Conservation (phyloP, 768 basidiomycete genomes). For the Multifurca ochricompacta region DNA sequence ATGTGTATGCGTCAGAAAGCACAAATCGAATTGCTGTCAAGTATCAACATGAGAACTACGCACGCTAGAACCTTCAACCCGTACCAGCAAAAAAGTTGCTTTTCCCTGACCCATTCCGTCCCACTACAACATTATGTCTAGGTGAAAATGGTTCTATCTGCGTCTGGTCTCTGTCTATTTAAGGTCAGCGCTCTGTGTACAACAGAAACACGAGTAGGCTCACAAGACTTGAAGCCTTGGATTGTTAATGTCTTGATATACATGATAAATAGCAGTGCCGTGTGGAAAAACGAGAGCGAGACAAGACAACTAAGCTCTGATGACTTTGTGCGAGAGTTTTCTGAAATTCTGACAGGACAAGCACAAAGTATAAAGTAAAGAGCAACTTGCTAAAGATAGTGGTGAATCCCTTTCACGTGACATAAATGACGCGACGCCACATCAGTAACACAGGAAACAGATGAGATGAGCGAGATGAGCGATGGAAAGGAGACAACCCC, state of each 20-base stretch:
- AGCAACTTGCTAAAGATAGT: not conserved
- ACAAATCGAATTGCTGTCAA: conserved; percentile 88
- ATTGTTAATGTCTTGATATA: conserved; percentile 86
- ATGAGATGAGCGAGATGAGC: no score
- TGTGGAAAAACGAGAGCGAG: not conserved
- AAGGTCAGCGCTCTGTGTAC: not conserved
- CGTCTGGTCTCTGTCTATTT: conserved; percentile 73
- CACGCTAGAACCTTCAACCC: conserved; percentile 22
- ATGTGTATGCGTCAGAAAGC: conserved; percentile 94
- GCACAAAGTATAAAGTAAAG: not conserved
- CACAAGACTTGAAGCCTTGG: conserved; percentile 98
- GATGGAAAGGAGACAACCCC: no score
- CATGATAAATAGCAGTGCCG: conserved; percentile 33
- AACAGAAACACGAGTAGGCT: conserved; percentile 24
- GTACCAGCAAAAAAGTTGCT: conserved; percentile 95
- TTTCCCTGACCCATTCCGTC: conserved; percentile 96
- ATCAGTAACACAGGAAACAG: no score
- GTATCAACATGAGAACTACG: not conserved
- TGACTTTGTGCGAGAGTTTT: no score
- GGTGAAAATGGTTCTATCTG: conserved; percentile 94
- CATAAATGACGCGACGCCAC: conserved; percentile 8
- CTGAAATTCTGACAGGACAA: not conserved
- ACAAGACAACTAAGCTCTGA: no score
- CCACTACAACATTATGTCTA: conserved; percentile 93
- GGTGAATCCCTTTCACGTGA: not conserved